Base-by-base conservation (phyloP, 179 eudicot genomes). In the Beta corolliflora region DNA sequence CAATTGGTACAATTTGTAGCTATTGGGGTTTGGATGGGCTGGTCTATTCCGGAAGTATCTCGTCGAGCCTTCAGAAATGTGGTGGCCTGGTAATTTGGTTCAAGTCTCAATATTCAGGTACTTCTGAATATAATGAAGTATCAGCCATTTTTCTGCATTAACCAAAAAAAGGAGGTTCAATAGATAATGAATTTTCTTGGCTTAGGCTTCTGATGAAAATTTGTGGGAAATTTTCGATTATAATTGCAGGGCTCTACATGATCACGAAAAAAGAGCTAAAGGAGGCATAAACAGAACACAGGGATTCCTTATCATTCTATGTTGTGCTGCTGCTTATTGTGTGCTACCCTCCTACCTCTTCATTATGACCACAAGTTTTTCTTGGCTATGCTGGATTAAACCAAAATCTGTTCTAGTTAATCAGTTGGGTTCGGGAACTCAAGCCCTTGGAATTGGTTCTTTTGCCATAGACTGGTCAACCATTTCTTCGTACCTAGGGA, bases 11-110 rank as follows among this genome's bases (percentile, higher is more conserved):
- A 69, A 46, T 53, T 63, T 79, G 81, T 71, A 93, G 97, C 48
- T 90, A 23, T 46, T 90, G 82, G 97, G 94, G 19, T 92, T 87
- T 25, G 95, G 97, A 72, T 93, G 95, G 93, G 95, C 95, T 29
- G 97, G 96, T 71, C 58, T 93, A 15, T 92, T 93, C 75, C 81
- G 93, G 48, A 90, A 87, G 80, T 87, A 84, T 77, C 88, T 93
- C 45, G 96, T 93, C 54, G 95, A 93, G 68, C 95, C 95, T 3
- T 92, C 83, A 19, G 92, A 87, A 74, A 93, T 93, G 97, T 93
- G 97, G 97, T 93, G 97, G 97, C 97, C 94, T 5, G 4, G 29
- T 12, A 90, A 87, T 81, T 81, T 93, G 74, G 93, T 92, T 65
- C 91, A 90, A 67, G 89, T 85, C 76, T 87, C 89, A 18, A 79